phyloP scores from a whole-genome alignment of 140 eudicot species.

The Cichorium intybus region DNA sequence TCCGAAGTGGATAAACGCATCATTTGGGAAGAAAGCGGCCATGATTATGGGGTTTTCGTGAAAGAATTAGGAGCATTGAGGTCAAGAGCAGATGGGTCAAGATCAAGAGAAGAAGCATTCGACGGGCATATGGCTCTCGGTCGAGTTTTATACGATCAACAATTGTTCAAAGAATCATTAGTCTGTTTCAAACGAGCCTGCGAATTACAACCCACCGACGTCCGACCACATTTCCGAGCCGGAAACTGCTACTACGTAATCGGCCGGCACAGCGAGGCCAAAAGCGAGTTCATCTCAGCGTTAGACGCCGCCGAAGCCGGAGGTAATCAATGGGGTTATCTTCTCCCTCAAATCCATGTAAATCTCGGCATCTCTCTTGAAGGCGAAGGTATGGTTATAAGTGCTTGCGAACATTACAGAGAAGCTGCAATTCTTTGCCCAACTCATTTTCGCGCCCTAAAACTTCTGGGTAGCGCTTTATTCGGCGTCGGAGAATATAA shows the following conservation, averaged over 20 bases:
- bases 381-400: constrained; percentile 88
- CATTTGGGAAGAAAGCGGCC: constrained; percentile 72
- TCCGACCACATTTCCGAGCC: constrained; percentile 87
- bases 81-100: constrained; percentile 76
- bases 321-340: constrained; percentile 95
- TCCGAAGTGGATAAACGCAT: constrained; percentile 64
- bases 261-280: constrained; percentile 58
- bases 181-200: constrained; percentile 84
- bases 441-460: constrained; percentile 91
- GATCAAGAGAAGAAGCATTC: constrained; percentile 82
- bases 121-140: constrained; percentile 99
- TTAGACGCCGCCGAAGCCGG: constrained; percentile 92
- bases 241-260: constrained; percentile 87
- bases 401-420: constrained; percentile 99
- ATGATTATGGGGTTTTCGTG: constrained; percentile 60
- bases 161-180: constrained; percentile 69
- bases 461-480: constrained; percentile 97
- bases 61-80: constrained; percentile 86
- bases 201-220: constrained; percentile 84
- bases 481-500: constrained; percentile 97
- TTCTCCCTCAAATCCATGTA: constrained; percentile 97
- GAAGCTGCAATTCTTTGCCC: constrained; percentile 99
- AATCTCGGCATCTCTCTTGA: constrained; percentile 93
- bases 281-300: constrained; percentile 73
- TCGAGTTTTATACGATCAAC: constrained; percentile 71